A percentile compares a stretch with the other conserved stretches of the same genome.
Conservation (phyloP, 2,329 filamentous ascomycete genomes). For the Venturia effusa region DNA sequence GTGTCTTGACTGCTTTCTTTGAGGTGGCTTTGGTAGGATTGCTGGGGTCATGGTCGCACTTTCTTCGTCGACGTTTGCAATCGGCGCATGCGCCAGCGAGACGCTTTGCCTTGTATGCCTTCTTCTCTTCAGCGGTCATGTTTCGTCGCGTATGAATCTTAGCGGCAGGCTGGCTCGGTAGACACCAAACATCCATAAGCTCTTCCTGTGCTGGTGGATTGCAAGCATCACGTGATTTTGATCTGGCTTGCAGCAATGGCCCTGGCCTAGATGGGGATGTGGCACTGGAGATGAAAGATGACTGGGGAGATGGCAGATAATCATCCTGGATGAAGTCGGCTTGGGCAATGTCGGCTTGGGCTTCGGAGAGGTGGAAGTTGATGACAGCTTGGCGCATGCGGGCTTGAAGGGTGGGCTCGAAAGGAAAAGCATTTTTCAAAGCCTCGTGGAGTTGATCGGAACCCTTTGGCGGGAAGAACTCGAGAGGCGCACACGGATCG, state of each 20-base stretch:
- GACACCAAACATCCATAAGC: slow-evolving; percentile 11
- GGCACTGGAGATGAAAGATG: slow-evolving; percentile 6
- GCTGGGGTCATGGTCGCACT: slow-evolving; percentile 1
- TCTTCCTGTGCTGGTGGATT: slow-evolving; percentile 9
- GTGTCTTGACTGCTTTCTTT: background rate
- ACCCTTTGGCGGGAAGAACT: slow-evolving; percentile 10
- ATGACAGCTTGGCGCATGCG: slow-evolving; percentile 29
- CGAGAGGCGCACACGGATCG: slow-evolving; percentile 4
- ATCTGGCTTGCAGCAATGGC: background rate
- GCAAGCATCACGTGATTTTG: background rate
- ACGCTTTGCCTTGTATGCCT: slow-evolving; percentile 13
- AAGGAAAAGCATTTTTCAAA: slow-evolving; percentile 23
- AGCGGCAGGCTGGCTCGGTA: slow-evolving; percentile 10
- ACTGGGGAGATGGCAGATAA: slow-evolving; percentile 13
- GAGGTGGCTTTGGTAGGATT: background rate
- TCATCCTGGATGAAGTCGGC: background rate
- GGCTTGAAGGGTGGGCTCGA: slow-evolving; percentile 25
- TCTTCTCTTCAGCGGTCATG: slow-evolving; percentile 13
- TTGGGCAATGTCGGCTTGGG: slow-evolving; percentile 17
- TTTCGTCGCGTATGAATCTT: slow-evolving; percentile 10
- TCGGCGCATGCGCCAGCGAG: slow-evolving; percentile 13
- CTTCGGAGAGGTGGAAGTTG: slow-evolving; percentile 26
- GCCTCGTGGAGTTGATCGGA: slow-evolving; percentile 30
- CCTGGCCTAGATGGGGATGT: background rate
- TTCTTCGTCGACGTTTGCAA: slow-evolving; percentile 13